Conservation (phyloP, 495 filamentous ascomycete species). For the Bacidia rubella region DNA sequence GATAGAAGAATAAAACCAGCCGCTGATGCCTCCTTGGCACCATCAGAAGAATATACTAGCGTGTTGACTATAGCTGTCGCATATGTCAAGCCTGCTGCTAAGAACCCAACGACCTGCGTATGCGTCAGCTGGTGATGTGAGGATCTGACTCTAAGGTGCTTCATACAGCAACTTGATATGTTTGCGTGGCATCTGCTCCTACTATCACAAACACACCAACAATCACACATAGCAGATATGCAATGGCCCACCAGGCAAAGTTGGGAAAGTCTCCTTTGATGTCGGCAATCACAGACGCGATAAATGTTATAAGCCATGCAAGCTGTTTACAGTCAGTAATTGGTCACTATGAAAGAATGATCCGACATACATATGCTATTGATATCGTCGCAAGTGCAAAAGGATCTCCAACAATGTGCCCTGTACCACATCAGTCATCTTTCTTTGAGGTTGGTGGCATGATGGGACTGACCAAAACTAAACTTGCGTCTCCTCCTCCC, state of each 20-base stretch:
- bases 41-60: slow-evolving; percentile 55
- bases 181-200: slow-evolving; percentile 64
- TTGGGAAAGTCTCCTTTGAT: slow-evolving; percentile 51
- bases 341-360: background rate
- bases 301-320: slow-evolving; percentile 86
- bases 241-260: slow-evolving; percentile 80
- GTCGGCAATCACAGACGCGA: slow-evolving; percentile 69
- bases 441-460: background rate
- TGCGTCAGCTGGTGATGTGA: background rate
- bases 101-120: slow-evolving; percentile 66
- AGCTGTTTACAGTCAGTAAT: slow-evolving; percentile 39
- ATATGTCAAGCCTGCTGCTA: slow-evolving; percentile 68
- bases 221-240: slow-evolving; percentile 74
- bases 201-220: slow-evolving; percentile 66
- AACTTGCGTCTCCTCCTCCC: slow-evolving; percentile 45
- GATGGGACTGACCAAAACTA: slow-evolving; percentile 44
- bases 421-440: slow-evolving; percentile 1
- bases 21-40: slow-evolving; percentile 69
- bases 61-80: slow-evolving; percentile 73
- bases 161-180: slow-evolving; percentile 74
- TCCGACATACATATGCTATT: slow-evolving; percentile 65
- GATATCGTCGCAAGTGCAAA: slow-evolving; percentile 91
- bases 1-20: slow-evolving; percentile 93
- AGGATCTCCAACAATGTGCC: slow-evolving; percentile 79
- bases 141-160: slow-evolving; percentile 14